These are phyloP conservation scores for Saccharomyces kudriavzevii DNA, from an alignment of 805 yeast genomes.

Conservation along the genomic window DNA sequence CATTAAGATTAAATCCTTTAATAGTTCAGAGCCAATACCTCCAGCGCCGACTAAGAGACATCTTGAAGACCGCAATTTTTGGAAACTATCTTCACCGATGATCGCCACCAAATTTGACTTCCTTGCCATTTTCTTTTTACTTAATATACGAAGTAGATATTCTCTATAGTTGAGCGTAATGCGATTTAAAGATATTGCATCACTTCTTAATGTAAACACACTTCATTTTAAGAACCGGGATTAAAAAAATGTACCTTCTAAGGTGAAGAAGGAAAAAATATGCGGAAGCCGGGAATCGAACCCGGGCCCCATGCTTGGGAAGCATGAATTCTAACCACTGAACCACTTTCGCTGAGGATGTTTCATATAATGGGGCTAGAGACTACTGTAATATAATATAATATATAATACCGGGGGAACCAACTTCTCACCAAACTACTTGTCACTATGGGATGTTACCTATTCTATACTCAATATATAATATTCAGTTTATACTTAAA, in stretches of 20 bases:
- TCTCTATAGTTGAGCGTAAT: not conserved
- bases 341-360: constrained; percentile 19
- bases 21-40: constrained; percentile 88
- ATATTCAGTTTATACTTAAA: too few relatives aligned
- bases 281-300: constrained; percentile 31
- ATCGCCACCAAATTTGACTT: constrained; percentile 18
- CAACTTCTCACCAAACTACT: too few relatives aligned
- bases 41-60: constrained; percentile 91
- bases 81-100: constrained; percentile 21
- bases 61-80: constrained; percentile 34
- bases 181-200: not conserved
- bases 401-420: too few relatives aligned
- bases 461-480: too few relatives aligned
- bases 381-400: too few relatives aligned
- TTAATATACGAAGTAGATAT: not conserved
- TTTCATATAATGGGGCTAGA: not conserved
- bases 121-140: constrained; percentile 13
- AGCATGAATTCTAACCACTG: constrained; percentile 28
- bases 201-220: not conserved
- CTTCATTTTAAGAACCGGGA: too few relatives aligned
- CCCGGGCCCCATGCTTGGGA: constrained; percentile 31
- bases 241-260: not conserved
- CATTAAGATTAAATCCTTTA: constrained; percentile 69
- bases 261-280: not conserved
- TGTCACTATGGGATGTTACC: too few relatives aligned